phyloP scores from a whole-genome alignment of 2,329 filamentous ascomycete genomes.

The Alternaria panax region DNA sequence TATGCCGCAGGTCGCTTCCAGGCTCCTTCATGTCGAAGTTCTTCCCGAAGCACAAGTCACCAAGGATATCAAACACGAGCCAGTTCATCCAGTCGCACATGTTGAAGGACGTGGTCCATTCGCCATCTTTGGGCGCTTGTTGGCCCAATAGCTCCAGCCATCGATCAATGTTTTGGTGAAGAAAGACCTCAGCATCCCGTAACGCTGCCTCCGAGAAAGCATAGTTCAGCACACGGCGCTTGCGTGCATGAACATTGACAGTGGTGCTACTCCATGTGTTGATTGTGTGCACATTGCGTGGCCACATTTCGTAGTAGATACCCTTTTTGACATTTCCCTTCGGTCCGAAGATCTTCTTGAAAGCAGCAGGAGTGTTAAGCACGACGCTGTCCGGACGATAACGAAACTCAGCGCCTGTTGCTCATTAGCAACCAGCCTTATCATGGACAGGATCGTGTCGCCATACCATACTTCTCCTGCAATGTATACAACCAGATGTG shows the following conservation, averaged over 20 bases:
- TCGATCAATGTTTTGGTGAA: conserved; percentile 38
- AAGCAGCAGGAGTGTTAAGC: conserved; percentile 68
- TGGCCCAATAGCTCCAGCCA: conserved; percentile 31
- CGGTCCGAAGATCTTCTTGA: conserved; percentile 55
- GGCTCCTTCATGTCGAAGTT: conserved; percentile 45
- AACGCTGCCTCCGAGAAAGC: conserved; percentile 53
- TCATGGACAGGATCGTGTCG: not conserved
- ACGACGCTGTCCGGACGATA: conserved; percentile 77
- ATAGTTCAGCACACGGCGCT: conserved; percentile 51
- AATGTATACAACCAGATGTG: conserved; percentile 75
- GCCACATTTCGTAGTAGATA: conserved; percentile 54
- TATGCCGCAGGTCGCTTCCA: conserved; percentile 27
- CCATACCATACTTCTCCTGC: conserved; percentile 72
- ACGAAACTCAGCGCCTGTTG: conserved; percentile 56
- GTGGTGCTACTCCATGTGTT: conserved; percentile 48
- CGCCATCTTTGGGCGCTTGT: conserved; percentile 13
- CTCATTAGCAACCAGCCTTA: not conserved
- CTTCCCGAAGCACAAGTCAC: conserved; percentile 51
- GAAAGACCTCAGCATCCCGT: conserved; percentile 50
- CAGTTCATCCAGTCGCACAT: conserved; percentile 39
- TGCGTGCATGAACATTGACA: conserved; percentile 46
- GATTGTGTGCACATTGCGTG: conserved; percentile 41
- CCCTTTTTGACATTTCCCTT: conserved; percentile 56
- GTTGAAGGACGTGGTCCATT: conserved; percentile 23
- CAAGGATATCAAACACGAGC: conserved; percentile 57